Percentiles rank a stretch among this genome's conserved stretches.
These are phyloP conservation scores for Alternaria triticimaculans DNA, from an alignment of 2,329 filamentous ascomycete species.

Conservation along the genomic window DNA sequence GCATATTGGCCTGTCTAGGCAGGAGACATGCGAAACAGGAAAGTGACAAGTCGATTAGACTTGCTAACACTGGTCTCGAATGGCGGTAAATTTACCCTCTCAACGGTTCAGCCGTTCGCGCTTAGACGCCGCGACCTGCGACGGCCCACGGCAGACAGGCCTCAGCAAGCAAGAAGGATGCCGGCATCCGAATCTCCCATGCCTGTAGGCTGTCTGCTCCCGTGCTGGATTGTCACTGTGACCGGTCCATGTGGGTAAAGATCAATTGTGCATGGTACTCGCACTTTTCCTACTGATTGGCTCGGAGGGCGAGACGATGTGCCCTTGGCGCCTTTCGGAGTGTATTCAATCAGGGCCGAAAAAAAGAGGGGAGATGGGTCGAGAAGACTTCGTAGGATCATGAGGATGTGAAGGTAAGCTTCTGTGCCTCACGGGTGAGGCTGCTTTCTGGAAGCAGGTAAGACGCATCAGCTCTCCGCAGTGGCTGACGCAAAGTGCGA, in stretches of 20 bases:
- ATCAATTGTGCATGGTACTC: not conserved
- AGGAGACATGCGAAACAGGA: not conserved
- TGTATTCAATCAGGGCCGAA: not conserved
- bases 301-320: not conserved
- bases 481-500: not conserved
- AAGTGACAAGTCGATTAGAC: not conserved
- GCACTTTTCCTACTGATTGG: not conserved
- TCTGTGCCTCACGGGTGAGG: conserved; percentile 13
- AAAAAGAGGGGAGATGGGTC: not conserved
- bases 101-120: conserved; percentile 4
- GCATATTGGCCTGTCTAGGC: not conserved
- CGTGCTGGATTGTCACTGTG: not conserved
- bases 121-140: not conserved
- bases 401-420: conserved; percentile 4
- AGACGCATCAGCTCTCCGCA: not conserved
- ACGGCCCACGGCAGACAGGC: not conserved
- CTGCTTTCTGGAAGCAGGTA: conserved; percentile 2
- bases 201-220: conserved; percentile 10
- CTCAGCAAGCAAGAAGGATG: not conserved
- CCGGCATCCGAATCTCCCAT: conserved; percentile 4
- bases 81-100: conserved; percentile 8
- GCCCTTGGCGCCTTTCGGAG: not conserved
- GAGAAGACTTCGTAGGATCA: not conserved
- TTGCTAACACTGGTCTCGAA: not conserved
- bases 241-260: not conserved